Conservation (phyloP, 148 eudicot species). For the Selenicereus undatus region DNA sequence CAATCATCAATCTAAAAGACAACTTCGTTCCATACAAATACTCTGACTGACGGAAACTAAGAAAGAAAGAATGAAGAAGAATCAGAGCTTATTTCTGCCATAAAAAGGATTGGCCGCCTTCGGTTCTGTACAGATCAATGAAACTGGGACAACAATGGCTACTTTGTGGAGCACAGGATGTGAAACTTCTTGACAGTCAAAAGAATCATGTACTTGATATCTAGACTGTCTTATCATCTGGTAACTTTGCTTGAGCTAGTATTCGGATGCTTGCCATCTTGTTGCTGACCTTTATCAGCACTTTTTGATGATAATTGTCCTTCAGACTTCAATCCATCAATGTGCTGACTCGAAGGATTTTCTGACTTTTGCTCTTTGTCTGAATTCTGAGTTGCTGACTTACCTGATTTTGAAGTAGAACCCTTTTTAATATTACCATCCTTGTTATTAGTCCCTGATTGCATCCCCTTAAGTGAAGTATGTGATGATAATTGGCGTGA, state of each 20-base stretch:
- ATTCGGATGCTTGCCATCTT: constrained; percentile 31
- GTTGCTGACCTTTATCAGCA: constrained; percentile 41
- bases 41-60: not conserved
- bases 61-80: constrained; percentile 4
- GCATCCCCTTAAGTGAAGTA: constrained; percentile 18
- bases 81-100: constrained; percentile 17
- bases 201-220: not conserved
- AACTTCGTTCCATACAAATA: constrained; percentile 2
- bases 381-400: constrained; percentile 23
- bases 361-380: constrained; percentile 36
- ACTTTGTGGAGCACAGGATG: not conserved
- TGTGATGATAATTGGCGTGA: constrained; percentile 17
- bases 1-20: not conserved
- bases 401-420: constrained; percentile 22
- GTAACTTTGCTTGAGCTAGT: constrained; percentile 36
- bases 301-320: constrained; percentile 25
- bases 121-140: constrained; percentile 33
- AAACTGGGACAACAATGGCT: not conserved
- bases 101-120: constrained; percentile 22
- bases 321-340: constrained; percentile 55
- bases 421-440: constrained; percentile 19
- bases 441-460: constrained; percentile 26
- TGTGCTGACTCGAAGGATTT: constrained; percentile 29
- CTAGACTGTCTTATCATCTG: constrained; percentile 38
- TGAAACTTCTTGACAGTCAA: constrained; percentile 4